Evolutionary conservation across 2,329 filamentous ascomycete genomes (phyloP).

Genomic region (Cordyceps farinosa): DNA sequence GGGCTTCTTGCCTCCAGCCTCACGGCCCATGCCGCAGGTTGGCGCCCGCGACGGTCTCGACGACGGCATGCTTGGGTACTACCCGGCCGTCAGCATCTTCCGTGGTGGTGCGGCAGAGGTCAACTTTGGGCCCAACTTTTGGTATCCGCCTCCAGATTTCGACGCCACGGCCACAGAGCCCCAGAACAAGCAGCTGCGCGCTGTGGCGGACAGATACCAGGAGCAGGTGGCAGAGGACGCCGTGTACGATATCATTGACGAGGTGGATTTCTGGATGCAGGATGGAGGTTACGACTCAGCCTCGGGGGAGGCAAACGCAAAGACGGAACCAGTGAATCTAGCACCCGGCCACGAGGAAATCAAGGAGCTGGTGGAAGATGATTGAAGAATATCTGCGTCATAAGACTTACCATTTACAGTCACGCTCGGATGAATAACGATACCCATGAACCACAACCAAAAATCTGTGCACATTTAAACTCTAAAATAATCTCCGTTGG

Average conservation of each 20-base stretch:
- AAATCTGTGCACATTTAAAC: background rate
- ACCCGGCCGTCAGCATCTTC: conserved; percentile 89
- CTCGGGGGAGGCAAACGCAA: conserved; percentile 42
- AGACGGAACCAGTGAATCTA: conserved; percentile 41
- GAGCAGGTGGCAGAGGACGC: conserved; percentile 96
- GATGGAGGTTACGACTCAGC: conserved; percentile 55
- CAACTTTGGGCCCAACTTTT: conserved; percentile 93
- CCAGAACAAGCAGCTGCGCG: conserved; percentile 41
- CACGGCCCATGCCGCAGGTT: conserved; percentile 64
- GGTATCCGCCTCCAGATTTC: conserved; percentile 70
- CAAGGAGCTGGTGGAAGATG: conserved; percentile 63
- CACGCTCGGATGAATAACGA: conserved; percentile 6
- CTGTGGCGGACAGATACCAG: conserved; percentile 74
- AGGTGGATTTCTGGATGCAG: conserved; percentile 84
- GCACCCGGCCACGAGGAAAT: conserved; percentile 53
- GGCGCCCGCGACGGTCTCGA: conserved; percentile 84
- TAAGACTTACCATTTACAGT: background rate
- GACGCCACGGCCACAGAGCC: conserved; percentile 34
- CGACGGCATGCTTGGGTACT: conserved; percentile 93
- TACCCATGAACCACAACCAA: background rate
- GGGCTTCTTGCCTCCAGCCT: conserved; percentile 87
- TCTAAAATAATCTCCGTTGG: background rate
- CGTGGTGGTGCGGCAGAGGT: conserved; percentile 86
- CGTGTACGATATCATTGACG: conserved; percentile 88
- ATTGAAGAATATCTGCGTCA: conserved; percentile 33